Conservation (phyloP, 805 yeast species). For the Cyberlindnera meyerae region DNA sequence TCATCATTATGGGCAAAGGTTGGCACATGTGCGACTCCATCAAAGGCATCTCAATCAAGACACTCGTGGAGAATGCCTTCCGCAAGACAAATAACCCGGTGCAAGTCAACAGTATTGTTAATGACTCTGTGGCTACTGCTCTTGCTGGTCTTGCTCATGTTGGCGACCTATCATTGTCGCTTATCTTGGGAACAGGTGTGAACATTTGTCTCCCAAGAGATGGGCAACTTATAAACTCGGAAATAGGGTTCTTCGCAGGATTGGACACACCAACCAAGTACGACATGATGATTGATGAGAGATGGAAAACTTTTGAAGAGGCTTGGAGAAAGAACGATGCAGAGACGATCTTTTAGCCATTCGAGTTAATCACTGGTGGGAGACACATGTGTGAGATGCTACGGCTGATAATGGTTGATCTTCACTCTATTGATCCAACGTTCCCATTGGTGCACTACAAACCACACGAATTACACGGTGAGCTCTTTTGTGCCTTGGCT, state of each 20-base stretch:
- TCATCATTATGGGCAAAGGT: conserved; percentile 59
- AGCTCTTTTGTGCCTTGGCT: conserved; percentile 3
- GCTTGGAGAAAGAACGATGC: conserved; percentile 4
- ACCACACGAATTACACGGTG: conserved; percentile 5
- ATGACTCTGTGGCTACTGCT: conserved; percentile 66
- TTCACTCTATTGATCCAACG: not conserved
- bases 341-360: conserved; percentile 44
- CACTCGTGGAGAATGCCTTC: conserved; percentile 35
- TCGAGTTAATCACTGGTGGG: conserved; percentile 51
- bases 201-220: conserved; percentile 42
- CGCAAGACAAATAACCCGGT: conserved; percentile 25
- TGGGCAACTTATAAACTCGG: conserved; percentile 41
- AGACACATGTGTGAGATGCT: conserved; percentile 52
- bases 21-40: conserved; percentile 40
- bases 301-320: conserved; percentile 15
- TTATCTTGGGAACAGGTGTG: conserved; percentile 68
- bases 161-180: conserved; percentile 34
- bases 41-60: conserved; percentile 36
- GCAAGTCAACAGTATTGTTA: conserved; percentile 43
- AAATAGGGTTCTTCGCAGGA: conserved; percentile 50
- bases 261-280: conserved; percentile 33
- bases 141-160: conserved; percentile 27
- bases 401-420: conserved; percentile 38
- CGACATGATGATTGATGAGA: conserved; percentile 35
- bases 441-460: conserved; percentile 3